Base-by-base conservation (phyloP, 2,329 filamentous ascomycete species). In the Fusarium sp. region DNA sequence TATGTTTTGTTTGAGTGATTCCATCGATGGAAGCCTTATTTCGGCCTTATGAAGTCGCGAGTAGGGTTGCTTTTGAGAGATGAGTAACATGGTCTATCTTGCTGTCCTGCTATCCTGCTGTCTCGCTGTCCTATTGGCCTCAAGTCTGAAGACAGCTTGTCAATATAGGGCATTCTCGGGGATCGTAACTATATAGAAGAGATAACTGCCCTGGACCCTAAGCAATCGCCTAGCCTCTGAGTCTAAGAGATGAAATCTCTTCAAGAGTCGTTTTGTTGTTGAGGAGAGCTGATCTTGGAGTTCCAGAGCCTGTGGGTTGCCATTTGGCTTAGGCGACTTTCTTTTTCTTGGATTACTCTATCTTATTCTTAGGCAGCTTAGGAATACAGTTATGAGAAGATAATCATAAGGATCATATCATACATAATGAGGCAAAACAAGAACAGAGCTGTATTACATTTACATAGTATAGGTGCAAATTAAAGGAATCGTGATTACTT, bases 401-500 rank as follows among this genome's bases (percentile, higher is more conserved):
- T 25, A 25, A 13, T 48, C 43, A 48, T 48, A 18, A 6, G 43
- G 14, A 48, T 48, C 43, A 48, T 16, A 16, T 48, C 23, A 48
- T 48, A 16, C 43, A 48, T 48, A 16, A 48, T 23, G 9, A 48
- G 20, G 13, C 9, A 48, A 48, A 25, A n/a, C 14, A 18, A 58
- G 16, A 32, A 43, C 57, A 37, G 32, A 60, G 14, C 54, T 59
- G 39, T 48, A 45, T 66, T 62, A 62, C 64, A 65, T 25, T 66
- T 62, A 62, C 64, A 65, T 39, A 59, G 27, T 32, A 32, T 23
- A 32, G 54, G 39, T 39, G 58, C 25, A 54, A 58, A 54, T 57
- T 43, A 54, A 56, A 43, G 64, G 45, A 43, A 64, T 48, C 61
- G 64, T 45, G 58, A 62, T 68, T 75, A 75, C 64, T 79, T 78